A percentile compares a stretch with the other conserved stretches of the same genome.
Evolutionary conservation across 805 yeast genomes (phyloP).

Genomic region (Candida caryicola): DNA sequence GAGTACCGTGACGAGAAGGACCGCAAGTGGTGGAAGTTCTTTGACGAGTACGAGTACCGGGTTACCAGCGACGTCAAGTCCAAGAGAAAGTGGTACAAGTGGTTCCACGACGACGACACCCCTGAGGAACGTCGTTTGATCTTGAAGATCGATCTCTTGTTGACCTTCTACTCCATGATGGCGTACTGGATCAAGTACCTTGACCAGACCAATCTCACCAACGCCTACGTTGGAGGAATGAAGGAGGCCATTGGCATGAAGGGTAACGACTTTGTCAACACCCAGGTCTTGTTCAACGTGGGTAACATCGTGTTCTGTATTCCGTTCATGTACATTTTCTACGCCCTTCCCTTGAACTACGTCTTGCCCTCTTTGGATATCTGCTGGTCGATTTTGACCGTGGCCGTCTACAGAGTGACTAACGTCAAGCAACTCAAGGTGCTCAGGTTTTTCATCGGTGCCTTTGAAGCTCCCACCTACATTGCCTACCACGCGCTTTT

Average conservation of each 20-base stretch:
- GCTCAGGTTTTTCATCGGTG: constrained; percentile 63
- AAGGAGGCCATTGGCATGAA: constrained; percentile 51
- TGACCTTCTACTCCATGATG: constrained; percentile 33
- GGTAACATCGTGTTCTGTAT: constrained; percentile 61
- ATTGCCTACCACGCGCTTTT: constrained; percentile 39
- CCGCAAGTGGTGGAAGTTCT: constrained; percentile 49
- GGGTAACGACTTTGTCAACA: constrained; percentile 61
- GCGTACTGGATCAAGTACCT: constrained; percentile 67
- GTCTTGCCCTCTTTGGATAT: constrained; percentile 56
- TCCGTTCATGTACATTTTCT: constrained; percentile 58
- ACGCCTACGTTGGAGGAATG: constrained; percentile 68
- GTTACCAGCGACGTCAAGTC: constrained; percentile 28
- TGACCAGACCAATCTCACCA: constrained; percentile 57
- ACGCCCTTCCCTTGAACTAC: constrained; percentile 53
- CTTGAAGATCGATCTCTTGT: constrained; percentile 29
- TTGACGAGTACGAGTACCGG: constrained; percentile 63
- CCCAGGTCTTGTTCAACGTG: constrained; percentile 55
- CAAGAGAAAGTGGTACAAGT: constrained; percentile 48
- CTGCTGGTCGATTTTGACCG: constrained; percentile 66
- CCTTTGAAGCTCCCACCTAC: constrained; percentile 62
- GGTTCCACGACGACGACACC: constrained; percentile 53
- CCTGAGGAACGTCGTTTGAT: constrained; percentile 32
- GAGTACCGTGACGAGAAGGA: constrained; percentile 55
- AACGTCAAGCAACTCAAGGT: constrained; percentile 54
- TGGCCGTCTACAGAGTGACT: constrained; percentile 50